Conservation (phyloP, 2,329 filamentous ascomycete genomes). For the Allantophomopsis cytisporea region DNA sequence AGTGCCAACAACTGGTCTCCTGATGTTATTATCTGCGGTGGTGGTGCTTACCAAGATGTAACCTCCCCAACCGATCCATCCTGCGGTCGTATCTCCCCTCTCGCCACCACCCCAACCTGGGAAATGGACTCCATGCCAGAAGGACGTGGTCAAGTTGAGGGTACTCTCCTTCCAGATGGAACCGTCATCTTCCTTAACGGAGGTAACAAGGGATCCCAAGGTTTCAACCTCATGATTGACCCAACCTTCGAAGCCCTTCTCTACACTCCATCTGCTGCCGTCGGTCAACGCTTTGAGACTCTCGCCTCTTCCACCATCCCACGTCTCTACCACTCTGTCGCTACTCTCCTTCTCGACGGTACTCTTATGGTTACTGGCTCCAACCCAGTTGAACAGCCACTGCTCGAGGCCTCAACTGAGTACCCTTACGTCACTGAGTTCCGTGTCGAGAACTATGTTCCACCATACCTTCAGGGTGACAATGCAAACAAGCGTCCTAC, state of each 20-base stretch:
- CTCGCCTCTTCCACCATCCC: constrained; percentile 26
- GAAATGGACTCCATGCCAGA: constrained; percentile 44
- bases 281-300: constrained; percentile 32
- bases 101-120: constrained; percentile 33
- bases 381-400: constrained; percentile 44
- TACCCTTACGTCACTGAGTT: constrained; percentile 44
- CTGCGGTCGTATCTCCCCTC: constrained; percentile 40
- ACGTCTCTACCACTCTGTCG: constrained; percentile 46
- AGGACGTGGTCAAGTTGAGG: constrained; percentile 45
- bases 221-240: constrained; percentile 39
- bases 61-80: constrained; percentile 42
- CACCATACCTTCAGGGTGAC: constrained; percentile 40
- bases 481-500: constrained; percentile 33
- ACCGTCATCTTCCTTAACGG: constrained; percentile 46
- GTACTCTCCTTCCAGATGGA: constrained; percentile 43
- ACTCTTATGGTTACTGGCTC: constrained; percentile 44
- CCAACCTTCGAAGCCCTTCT: constrained; percentile 41
- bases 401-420: constrained; percentile 26
- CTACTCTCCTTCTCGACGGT: constrained; percentile 43
- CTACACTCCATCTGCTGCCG: constrained; percentile 37
- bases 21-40: constrained; percentile 43
- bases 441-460: constrained; percentile 46
- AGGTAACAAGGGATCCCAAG: constrained; percentile 40
- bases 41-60: constrained; percentile 44
- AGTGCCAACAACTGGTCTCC: constrained; percentile 35